phyloP scores from a whole-genome alignment of 2,329 filamentous ascomycete genomes.

The Sphaerostilbella broomeana region DNA sequence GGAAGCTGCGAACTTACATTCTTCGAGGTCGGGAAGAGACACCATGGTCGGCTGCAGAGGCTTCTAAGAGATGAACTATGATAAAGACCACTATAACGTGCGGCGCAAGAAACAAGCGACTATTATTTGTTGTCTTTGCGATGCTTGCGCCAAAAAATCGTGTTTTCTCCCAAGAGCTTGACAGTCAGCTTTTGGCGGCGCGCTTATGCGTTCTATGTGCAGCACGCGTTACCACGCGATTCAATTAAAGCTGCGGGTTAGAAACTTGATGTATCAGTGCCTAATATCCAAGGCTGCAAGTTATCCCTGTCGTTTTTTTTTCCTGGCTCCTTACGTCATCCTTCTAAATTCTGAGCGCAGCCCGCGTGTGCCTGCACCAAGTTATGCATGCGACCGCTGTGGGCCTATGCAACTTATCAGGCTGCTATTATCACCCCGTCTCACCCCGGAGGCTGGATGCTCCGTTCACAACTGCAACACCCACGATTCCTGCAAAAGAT shows the following conservation, averaged over 20 bases:
- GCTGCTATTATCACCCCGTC: too few relatives aligned
- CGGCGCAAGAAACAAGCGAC: too few relatives aligned
- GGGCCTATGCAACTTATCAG: not conserved
- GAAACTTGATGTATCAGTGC: not conserved
- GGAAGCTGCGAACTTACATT: constrained; percentile 29
- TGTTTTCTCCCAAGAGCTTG: constrained; percentile 13
- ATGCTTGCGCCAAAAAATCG: not conserved
- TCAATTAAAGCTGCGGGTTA: constrained; percentile 21
- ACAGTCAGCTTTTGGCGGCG: constrained; percentile 1
- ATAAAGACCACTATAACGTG: too few relatives aligned
- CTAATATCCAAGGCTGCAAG: constrained; percentile 1
- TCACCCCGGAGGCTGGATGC: too few relatives aligned
- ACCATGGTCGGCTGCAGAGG: constrained; percentile 20
- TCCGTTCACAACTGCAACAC: too few relatives aligned
- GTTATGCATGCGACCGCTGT: not conserved
- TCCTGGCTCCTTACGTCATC: too few relatives aligned
- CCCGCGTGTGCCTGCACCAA: too few relatives aligned
- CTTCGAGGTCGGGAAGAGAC: constrained; percentile 24
- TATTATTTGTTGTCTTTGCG: not conserved
- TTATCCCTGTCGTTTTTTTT: too few relatives aligned
- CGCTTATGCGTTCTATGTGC: constrained; percentile 1
- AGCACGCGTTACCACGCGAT: constrained; percentile 18
- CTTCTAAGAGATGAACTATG: not conserved
- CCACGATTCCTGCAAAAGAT: too few relatives aligned
- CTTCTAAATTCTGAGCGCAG: too few relatives aligned